Evolutionary conservation across 192 early-diverging fungal genomes (phyloP).

Genomic region (Backusella mclennaniae): DNA sequence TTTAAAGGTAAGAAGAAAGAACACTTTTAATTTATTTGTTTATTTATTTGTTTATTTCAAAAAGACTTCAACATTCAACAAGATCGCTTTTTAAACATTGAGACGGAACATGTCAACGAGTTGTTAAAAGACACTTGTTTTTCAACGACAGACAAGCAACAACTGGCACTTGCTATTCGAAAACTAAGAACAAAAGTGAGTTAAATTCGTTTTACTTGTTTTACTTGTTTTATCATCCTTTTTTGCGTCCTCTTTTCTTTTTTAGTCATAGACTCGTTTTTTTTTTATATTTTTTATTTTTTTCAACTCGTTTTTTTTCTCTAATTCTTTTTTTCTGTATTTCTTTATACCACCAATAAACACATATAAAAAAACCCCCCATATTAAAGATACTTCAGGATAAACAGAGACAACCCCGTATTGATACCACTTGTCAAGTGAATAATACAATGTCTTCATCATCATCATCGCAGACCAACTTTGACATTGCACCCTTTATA

Average conservation of each 20-base stretch:
- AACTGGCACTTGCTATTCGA: background rate
- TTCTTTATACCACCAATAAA: background rate
- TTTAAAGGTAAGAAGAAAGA: too few species aligned
- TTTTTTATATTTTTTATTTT: background rate
- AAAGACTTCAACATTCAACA: too few species aligned
- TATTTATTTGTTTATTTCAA: too few species aligned
- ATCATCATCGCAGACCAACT: background rate
- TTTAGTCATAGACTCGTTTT: background rate
- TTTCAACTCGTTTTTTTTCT: background rate
- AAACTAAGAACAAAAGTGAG: background rate
- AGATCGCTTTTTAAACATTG: too few species aligned
- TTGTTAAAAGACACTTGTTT: background rate
- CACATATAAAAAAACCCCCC: background rate
- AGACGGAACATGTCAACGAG: too few species aligned
- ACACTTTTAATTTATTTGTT: too few species aligned
- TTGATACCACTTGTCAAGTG: background rate
- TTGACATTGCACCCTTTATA: constrained; percentile 16
- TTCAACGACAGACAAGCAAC: background rate
- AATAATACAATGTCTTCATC: background rate
- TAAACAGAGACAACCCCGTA: background rate
- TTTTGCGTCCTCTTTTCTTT: background rate
- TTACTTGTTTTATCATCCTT: background rate
- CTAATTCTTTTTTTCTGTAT: background rate
- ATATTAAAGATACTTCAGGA: background rate
- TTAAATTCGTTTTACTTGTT: background rate